A percentile compares a stretch with the other conserved stretches of the same genome.
These are phyloP conservation scores for Leishmania arabica DNA, from an alignment of 208 protist species.

Conservation along the genomic window DNA sequence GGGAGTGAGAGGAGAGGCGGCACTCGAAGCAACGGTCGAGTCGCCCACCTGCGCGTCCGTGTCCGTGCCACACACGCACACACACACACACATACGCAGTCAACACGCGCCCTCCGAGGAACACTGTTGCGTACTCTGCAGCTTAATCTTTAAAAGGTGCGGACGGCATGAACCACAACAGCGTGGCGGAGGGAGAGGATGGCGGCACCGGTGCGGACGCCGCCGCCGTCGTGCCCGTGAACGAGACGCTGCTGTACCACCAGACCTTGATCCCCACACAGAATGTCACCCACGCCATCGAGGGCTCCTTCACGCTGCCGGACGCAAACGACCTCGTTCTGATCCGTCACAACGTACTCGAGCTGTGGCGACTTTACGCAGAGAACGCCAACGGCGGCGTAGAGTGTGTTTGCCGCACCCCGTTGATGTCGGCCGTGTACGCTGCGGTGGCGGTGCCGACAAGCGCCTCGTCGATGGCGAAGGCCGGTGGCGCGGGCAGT, in stretches of 20 bases:
- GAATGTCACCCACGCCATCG: conserved; percentile 66
- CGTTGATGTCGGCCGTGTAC: conserved; percentile 61
- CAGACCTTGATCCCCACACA: conserved; percentile 85
- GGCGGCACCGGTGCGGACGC: not conserved
- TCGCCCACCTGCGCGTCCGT: not conserved
- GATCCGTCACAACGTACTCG: conserved; percentile 62
- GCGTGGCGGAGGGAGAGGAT: not conserved
- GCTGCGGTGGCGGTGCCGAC: conserved; percentile 71
- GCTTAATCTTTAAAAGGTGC: not conserved
- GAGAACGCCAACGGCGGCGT: conserved; percentile 37
- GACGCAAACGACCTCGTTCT: conserved; percentile 68
- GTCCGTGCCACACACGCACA: not conserved
- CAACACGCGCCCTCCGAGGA: not conserved
- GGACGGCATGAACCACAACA: not conserved
- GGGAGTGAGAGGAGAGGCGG: not conserved
- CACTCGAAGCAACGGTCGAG: not conserved
- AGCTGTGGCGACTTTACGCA: conserved; percentile 75
- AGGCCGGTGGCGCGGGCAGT: conserved; percentile 2
- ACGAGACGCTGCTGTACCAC: conserved; percentile 74
- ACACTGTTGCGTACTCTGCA: not conserved
- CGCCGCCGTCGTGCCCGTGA: conserved; percentile 15
- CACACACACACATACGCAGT: not conserved
- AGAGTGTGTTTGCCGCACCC: conserved; percentile 70
- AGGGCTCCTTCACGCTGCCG: conserved; percentile 78
- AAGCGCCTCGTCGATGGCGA: conserved; percentile 33